A percentile compares a stretch with the other conserved stretches of the same genome.
phyloP scores from a whole-genome alignment of 176 grass and related monocot genomes.

The Bothriochloa decipiens region DNA sequence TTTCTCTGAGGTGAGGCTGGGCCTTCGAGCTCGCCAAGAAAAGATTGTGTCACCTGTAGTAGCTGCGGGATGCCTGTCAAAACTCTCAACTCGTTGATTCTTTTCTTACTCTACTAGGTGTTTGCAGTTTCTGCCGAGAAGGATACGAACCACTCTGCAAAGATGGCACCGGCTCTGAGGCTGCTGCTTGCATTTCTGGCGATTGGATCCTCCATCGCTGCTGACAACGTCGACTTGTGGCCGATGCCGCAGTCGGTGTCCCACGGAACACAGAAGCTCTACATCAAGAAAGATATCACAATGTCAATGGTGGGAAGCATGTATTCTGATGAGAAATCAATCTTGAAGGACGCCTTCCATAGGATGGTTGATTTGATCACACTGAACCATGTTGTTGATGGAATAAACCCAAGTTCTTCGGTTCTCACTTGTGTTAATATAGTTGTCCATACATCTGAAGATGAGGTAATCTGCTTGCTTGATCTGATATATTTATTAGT shows the following conservation, averaged over 20 bases:
- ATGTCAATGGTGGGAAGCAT: slow-evolving; percentile 67
- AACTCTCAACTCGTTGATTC: slow-evolving; percentile 18
- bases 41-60: slow-evolving; percentile 11
- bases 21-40: slow-evolving; percentile 1
- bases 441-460: slow-evolving; percentile 56
- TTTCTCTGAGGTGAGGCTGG: slow-evolving; percentile 25
- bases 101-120: slow-evolving; percentile 14
- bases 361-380: slow-evolving; percentile 66
- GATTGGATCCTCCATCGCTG: slow-evolving; percentile 44
- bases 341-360: slow-evolving; percentile 85
- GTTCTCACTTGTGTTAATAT: slow-evolving; percentile 67
- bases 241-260: slow-evolving; percentile 73
- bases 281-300: slow-evolving; percentile 64
- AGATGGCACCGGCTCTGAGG: slow-evolving; percentile 39
- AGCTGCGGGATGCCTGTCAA: not conserved
- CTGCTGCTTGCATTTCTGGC: slow-evolving; percentile 56
- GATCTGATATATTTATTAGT: slow-evolving; percentile 15
- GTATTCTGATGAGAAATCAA: slow-evolving; percentile 62
- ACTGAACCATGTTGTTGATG: slow-evolving; percentile 53
- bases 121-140: slow-evolving; percentile 16
- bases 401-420: slow-evolving; percentile 35
- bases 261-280: slow-evolving; percentile 65
- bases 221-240: slow-evolving; percentile 70
- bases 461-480: slow-evolving; percentile 60
- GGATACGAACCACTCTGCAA: slow-evolving; percentile 9